Base-by-base conservation (phyloP, 1,284 basidiomycete genomes). In the Earliella scabrosa region DNA sequence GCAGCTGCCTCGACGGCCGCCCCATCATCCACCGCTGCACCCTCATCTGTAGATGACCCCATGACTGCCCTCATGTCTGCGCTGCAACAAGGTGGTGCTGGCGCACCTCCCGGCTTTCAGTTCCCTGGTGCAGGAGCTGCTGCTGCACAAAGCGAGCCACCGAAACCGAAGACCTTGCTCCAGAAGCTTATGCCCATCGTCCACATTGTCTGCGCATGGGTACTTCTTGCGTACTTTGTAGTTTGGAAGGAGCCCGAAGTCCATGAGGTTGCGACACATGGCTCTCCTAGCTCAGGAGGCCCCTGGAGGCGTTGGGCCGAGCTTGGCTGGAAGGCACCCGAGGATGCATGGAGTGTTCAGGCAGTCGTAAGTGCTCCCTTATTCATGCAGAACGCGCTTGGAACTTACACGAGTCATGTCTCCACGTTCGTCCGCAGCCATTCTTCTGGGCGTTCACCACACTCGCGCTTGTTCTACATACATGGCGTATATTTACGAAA, bases 381-480 rank as follows among this genome's bases (percentile, higher is more conserved):
- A 18, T 18, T 24, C 24, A 20, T 32, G 23, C 10, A 14, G 32
- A 5, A 6, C 5, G n/a, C n/a, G n/a, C 8, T 43, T 51, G 32
- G 35, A 31, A 18, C 41, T n/a, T 31, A 10, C 36, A 52, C 58
- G 38, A 57, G 45, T 64, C 29, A 10, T 34, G 10, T 34, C 32
- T 31, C 29, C 29, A 13, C 13, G 6, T 13, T 45, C 9, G 3
- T 21, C 29, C 50, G 10, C 60, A 92, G 89, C 85, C 87, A 1
- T 90, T 92, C 75, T 89, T 92, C 70, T 90, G 86, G 85, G 86
- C 82, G 16, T 91, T 92, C 61, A 81, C 82, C 36, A 87, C 89
- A 1, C 67, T 92, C 4, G 81, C 91, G 60, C 76, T 91, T 18
- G 77, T 78, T 13, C 65, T 92, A 45, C 88, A 91, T 63, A 89